Percentiles rank a stretch among this genome's conserved stretches.
phyloP scores from a whole-genome alignment of 208 protist species.

The Leishmania major region DNA sequence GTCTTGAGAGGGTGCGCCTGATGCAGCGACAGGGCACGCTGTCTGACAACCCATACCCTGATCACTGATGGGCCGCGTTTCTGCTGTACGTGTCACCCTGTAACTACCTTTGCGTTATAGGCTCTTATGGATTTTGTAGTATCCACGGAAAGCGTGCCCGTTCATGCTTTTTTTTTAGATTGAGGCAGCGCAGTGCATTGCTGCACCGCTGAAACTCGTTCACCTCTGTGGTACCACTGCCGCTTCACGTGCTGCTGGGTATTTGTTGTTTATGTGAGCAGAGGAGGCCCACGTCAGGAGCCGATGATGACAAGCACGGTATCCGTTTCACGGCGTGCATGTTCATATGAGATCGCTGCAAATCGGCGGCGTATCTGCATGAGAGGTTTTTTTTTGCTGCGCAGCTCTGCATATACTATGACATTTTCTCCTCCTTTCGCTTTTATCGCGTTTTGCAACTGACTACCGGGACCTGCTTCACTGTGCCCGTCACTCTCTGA shows the following conservation, averaged over 20 bases:
- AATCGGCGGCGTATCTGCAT: background rate
- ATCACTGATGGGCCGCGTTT: constrained; percentile 36
- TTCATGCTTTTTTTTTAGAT: background rate
- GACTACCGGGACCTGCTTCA: background rate
- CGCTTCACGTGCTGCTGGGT: background rate
- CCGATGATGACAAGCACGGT: background rate
- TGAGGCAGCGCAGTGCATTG: background rate
- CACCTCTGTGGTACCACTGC: background rate
- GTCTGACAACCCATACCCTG: constrained; percentile 82
- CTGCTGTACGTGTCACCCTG: too few relatives aligned
- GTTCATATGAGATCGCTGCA: background rate
- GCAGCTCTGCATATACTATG: background rate
- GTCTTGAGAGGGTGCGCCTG: constrained; percentile 74
- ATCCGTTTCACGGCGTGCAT: background rate
- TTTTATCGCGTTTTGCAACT: background rate
- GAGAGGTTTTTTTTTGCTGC: background rate
- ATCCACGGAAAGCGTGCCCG: background rate
- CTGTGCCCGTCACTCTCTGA: background rate
- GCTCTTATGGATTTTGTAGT: background rate
- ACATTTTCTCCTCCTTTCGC: background rate
- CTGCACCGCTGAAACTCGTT: background rate
- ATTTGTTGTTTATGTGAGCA: background rate
- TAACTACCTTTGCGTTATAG: background rate
- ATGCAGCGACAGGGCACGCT: constrained; percentile 84
- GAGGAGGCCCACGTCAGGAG: background rate